Evolutionary conservation across 2,329 filamentous ascomycete genomes (phyloP).

Genomic region (Alternaria arbusti): DNA sequence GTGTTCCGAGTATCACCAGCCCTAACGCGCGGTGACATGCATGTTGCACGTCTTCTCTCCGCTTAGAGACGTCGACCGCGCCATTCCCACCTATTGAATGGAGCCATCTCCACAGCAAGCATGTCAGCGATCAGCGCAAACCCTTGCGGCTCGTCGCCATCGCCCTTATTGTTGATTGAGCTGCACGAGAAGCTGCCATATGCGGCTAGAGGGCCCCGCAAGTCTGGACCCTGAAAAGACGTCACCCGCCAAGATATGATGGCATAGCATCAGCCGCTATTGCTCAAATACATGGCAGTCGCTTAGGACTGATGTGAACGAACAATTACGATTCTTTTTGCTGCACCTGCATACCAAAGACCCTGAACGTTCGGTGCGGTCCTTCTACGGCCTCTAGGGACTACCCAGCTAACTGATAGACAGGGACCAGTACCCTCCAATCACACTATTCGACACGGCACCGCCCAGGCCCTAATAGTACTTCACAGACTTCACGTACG

Average conservation of each 20-base stretch:
- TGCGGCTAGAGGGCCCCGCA: conserved; percentile 15
- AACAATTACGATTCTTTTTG: conserved; percentile 1
- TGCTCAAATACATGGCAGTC: conserved; percentile 9
- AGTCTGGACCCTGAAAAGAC: conserved; percentile 21
- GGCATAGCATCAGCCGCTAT: conserved; percentile 13
- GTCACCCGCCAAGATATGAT: conserved; percentile 22
- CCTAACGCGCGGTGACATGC: conserved; percentile 9
- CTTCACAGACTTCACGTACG: neutral
- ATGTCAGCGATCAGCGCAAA: conserved; percentile 2
- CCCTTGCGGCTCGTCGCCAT: conserved; percentile 6
- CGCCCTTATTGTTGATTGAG: conserved; percentile 8
- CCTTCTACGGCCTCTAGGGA: neutral
- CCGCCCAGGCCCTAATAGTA: neutral
- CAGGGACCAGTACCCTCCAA: conserved; percentile 1
- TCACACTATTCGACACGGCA: neutral
- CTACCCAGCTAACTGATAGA: neutral
- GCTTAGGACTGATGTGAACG: neutral
- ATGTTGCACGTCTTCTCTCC: neutral
- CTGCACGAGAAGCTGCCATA: neutral
- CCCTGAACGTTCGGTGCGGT: neutral
- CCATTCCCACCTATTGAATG: conserved; percentile 9
- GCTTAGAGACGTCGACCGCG: neutral
- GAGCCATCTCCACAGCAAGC: neutral
- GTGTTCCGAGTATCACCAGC: neutral
- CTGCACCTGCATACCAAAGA: neutral